Evolutionary conservation across 2,329 filamentous ascomycete genomes (phyloP).

Genomic region (Ilyonectria robusta): DNA sequence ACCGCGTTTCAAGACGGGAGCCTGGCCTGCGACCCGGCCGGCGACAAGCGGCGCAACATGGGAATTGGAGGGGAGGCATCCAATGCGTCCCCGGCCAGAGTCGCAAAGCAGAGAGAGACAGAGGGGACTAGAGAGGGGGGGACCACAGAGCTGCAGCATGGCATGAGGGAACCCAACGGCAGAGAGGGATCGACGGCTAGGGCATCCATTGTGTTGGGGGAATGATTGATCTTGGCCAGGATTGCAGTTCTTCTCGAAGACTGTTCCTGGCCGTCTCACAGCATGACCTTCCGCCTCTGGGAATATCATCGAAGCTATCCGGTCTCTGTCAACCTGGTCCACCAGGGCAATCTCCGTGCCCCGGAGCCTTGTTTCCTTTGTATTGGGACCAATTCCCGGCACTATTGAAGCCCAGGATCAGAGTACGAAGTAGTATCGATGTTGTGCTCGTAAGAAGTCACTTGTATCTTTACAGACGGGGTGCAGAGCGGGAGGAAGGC

Average conservation of each 20-base stretch:
- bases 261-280: conserved; percentile 32
- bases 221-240: conserved; percentile 31
- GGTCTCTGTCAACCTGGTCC: conserved; percentile 9
- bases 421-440: conserved; percentile 21
- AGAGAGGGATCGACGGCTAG: conserved; percentile 47
- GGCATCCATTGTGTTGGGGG: conserved; percentile 42
- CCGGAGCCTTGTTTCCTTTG: conserved; percentile 39
- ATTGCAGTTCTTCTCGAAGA: conserved; percentile 46
- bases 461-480: conserved; percentile 28
- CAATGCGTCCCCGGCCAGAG: conserved; percentile 30
- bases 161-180: conserved; percentile 27
- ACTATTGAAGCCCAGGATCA: conserved; percentile 33
- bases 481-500: conserved; percentile 31
- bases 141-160: conserved; percentile 3
- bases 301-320: conserved; percentile 12
- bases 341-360: conserved; percentile 28
- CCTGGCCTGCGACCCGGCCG: conserved; percentile 14
- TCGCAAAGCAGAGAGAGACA: conserved; percentile 36
- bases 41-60: conserved; percentile 28
- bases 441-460: conserved; percentile 8
- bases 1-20: conserved; percentile 37
- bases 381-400: conserved; percentile 41
- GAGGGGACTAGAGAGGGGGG: conserved; percentile 27
- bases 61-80: conserved; percentile 34
- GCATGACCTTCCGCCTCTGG: conserved; percentile 30